Percentiles rank a stretch among this genome's conserved stretches.
Conservation (phyloP, 176 grass and related monocot genomes). For the Rhynchospora pubera region DNA sequence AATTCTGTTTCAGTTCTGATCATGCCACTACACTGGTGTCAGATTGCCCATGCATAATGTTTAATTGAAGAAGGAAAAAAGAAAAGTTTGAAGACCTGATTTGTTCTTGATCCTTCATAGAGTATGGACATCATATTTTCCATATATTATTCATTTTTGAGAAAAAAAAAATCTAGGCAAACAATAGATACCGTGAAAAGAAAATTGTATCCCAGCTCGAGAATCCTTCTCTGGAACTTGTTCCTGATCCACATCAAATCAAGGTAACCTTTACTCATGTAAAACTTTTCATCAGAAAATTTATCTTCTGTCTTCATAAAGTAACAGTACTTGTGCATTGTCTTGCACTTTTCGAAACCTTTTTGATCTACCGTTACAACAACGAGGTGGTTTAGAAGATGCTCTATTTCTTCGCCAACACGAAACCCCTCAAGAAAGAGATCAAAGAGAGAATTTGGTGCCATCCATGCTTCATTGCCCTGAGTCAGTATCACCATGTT, state of each 20-base stretch:
- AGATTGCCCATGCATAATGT: not conserved
- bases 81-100: not conserved
- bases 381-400: slow-evolving; percentile 39
- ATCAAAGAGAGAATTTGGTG: slow-evolving; percentile 46
- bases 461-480: slow-evolving; percentile 44
- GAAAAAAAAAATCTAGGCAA: no score
- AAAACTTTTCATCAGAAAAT: slow-evolving; percentile 16
- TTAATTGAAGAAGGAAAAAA: no score
- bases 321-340: slow-evolving; percentile 52
- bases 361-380: slow-evolving; percentile 43
- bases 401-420: slow-evolving; percentile 32
- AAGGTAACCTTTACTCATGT: slow-evolving; percentile 42
- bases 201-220: slow-evolving; percentile 58
- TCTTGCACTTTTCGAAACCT: slow-evolving; percentile 32
- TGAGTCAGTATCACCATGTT: slow-evolving; percentile 41
- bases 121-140: no score
- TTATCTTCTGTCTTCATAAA: slow-evolving; percentile 25
- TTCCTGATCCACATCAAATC: slow-evolving; percentile 56
- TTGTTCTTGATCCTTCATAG: no score
- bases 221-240: slow-evolving; percentile 35
- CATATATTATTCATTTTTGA: no score
- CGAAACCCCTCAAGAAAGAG: slow-evolving; percentile 57
- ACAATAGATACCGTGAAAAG: slow-evolving; percentile 43
- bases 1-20: no score
- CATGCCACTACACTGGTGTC: not conserved